Evolutionary conservation across 768 basidiomycete genomes (phyloP), one percentile per base, ranked within the genome.

Genomic region (Mycena crocata): DNA sequence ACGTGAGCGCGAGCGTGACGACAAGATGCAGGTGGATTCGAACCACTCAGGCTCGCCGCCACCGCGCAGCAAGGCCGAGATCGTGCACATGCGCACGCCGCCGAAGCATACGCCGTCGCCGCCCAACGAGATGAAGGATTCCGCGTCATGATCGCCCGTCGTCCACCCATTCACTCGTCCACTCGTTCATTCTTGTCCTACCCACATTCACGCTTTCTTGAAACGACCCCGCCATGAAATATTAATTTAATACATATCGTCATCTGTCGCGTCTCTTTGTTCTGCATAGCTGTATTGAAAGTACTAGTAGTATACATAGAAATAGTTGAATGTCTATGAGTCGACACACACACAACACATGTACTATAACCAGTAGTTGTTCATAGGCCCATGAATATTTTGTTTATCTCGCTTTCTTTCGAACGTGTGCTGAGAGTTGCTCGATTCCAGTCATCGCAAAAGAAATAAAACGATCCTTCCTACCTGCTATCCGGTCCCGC

Each of bases 31-130:
- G 70, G 82, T 85, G 9, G 86, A 87, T 71, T 78, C 79, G n/a
- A 81, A 81, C 28, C 82, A 83, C 31, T 86, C 89, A 15, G 72
- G 75, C 7, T 85, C 89, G 8, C 83, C 87, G 8, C 81, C 86
- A 19, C 81, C 86, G 58, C 84, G 87, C 66, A 76, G 81, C 42
- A 89, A 89, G 76, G 74, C 86, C 45, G 87, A 88, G 37, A 82
- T 85, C 57, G 83, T 85, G 72, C 83, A 85, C 66, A 76, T 85
- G 44, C 82, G 86, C 57, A 86, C 88, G 57, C 85, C 89, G 23
- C 79, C 81, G 9, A 88, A 89, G 72, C 81, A 83, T 60, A 82
- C 85, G 13, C 81, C 87, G n/a, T 87, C 87, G 23, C 88, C 89
- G 19, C 79, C 85, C 23, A 82, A 81, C 57, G 84, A 85, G 68